Percentiles rank a stretch among this genome's conserved stretches.
These are phyloP conservation scores for Massariosphaeria phaeospora DNA, from an alignment of 495 filamentous ascomycete genomes.

Conservation along the genomic window DNA sequence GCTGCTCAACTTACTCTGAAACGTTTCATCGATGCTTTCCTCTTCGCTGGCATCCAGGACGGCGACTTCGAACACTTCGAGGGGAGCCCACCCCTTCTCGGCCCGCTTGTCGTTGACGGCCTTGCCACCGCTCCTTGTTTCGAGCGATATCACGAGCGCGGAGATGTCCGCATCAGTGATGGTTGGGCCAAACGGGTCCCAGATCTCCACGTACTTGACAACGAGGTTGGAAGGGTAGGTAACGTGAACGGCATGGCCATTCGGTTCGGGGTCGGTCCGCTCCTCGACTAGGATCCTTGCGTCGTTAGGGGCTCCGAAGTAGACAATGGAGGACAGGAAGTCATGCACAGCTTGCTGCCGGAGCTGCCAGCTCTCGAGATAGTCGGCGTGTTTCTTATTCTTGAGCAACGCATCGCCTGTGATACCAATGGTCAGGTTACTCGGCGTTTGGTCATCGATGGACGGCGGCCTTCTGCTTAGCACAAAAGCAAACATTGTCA, in stretches of 20 bases:
- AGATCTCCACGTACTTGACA: slow-evolving; percentile 75
- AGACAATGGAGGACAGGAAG: slow-evolving; percentile 69
- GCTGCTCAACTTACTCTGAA: slow-evolving; percentile 85
- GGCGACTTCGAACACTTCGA: slow-evolving; percentile 88
- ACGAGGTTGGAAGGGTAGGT: slow-evolving; percentile 46
- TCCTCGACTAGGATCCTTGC: slow-evolving; percentile 35
- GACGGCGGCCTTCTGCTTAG: slow-evolving; percentile 44
- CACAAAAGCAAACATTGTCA: slow-evolving; percentile 76
- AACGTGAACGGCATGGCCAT: slow-evolving; percentile 50
- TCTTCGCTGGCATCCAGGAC: slow-evolving; percentile 70
- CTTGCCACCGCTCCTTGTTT: slow-evolving; percentile 77
- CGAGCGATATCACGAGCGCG: slow-evolving; percentile 80
- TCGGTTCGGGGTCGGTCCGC: slow-evolving; percentile 43
- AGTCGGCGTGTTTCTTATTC: slow-evolving; percentile 82
- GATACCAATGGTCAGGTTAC: slow-evolving; percentile 72
- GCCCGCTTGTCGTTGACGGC: slow-evolving; percentile 75
- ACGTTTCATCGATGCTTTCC: slow-evolving; percentile 49
- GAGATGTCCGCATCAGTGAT: slow-evolving; percentile 74
- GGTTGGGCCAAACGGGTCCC: slow-evolving; percentile 87
- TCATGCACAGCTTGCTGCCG: slow-evolving; percentile 61
- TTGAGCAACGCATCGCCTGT: slow-evolving; percentile 78
- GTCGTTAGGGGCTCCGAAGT: slow-evolving; percentile 44
- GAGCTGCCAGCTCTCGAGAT: slow-evolving; percentile 69
- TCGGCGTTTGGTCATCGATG: slow-evolving; percentile 40
- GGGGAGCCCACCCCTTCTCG: slow-evolving; percentile 68